phyloP scores from a whole-genome alignment of 768 basidiomycete species.

The Tulasnella sp. region DNA sequence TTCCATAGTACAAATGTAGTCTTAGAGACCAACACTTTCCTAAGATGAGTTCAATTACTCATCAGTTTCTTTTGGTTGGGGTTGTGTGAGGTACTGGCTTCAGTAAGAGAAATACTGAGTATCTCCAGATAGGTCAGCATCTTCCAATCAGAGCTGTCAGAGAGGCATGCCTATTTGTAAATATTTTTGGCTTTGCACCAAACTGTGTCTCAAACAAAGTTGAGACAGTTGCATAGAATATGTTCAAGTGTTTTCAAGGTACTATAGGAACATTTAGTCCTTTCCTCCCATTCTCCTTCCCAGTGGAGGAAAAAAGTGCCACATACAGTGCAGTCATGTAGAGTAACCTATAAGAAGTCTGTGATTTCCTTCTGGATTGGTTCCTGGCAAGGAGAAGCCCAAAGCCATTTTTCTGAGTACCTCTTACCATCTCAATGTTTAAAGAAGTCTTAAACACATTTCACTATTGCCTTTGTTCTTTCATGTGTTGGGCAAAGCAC shows the following conservation, averaged over 20 bases:
- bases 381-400: background rate
- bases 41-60: too few relatives aligned
- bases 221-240: background rate
- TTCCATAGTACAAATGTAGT: too few relatives aligned
- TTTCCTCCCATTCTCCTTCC: slow-evolving; percentile 10
- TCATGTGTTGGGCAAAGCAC: background rate
- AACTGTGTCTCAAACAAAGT: background rate
- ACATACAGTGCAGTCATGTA: background rate
- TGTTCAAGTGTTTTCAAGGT: slow-evolving; percentile 3
- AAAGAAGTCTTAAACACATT: too few relatives aligned
- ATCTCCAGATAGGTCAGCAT: too few relatives aligned
- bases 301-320: slow-evolving; percentile 5
- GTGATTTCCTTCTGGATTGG: slow-evolving; percentile 1
- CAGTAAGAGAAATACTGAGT: too few relatives aligned
- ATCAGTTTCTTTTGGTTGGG: too few relatives aligned
- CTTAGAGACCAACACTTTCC: too few relatives aligned
- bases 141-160: too few relatives aligned
- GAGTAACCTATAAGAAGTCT: slow-evolving; percentile 3
- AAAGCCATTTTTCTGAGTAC: slow-evolving; percentile 1
- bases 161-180: background rate
- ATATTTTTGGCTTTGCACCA: background rate
- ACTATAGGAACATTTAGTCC: background rate
- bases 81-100: too few relatives aligned
- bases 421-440: too few relatives aligned
- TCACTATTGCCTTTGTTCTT: background rate